These are phyloP conservation scores for Yamadazyma conglobata DNA, from an alignment of 1,139 yeast genomes.

Conservation along the genomic window DNA sequence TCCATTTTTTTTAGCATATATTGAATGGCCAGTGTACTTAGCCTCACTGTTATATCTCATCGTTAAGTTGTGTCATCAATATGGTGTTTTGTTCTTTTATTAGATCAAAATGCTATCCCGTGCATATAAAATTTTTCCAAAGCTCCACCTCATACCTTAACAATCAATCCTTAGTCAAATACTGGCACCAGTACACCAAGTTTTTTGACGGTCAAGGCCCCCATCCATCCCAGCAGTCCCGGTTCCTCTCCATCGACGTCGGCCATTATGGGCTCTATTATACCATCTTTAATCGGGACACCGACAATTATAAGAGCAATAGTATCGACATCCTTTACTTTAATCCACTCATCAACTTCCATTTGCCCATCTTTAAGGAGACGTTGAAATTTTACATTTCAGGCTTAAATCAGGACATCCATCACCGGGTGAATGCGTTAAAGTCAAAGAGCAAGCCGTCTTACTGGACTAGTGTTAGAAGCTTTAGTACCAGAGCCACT, in stretches of 20 bases:
- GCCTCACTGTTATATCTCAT: no score
- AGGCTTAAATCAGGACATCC: conserved; percentile 28
- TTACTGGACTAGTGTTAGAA: conserved; percentile 9
- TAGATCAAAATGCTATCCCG: conserved; percentile 20
- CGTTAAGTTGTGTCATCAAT: no score
- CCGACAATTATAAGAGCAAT: conserved; percentile 19
- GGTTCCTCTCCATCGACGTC: conserved; percentile 28
- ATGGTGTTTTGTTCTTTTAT: conserved; percentile 18
- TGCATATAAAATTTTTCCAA: conserved; percentile 36
- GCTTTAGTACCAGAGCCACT: conserved; percentile 8
- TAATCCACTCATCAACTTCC: conserved; percentile 10
- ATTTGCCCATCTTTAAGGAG: conserved; percentile 2
- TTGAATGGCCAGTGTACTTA: no score
- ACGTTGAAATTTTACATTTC: conserved; percentile 26
- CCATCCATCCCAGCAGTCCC: conserved; percentile 26
- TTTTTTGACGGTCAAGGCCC: conserved; percentile 25
- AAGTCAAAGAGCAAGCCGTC: conserved; percentile 18
- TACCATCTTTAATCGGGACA: conserved; percentile 40
- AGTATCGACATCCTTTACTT: conserved; percentile 12
- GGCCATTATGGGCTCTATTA: conserved; percentile 48
- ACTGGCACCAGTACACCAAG: conserved; percentile 24
- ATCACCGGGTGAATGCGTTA: conserved; percentile 21
- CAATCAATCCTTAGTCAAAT: conserved; percentile 20
- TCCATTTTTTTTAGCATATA: no score
- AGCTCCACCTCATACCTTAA: conserved; percentile 37